Conservation (phyloP, 176 grass and related monocot genomes). For the Avena insularis region DNA sequence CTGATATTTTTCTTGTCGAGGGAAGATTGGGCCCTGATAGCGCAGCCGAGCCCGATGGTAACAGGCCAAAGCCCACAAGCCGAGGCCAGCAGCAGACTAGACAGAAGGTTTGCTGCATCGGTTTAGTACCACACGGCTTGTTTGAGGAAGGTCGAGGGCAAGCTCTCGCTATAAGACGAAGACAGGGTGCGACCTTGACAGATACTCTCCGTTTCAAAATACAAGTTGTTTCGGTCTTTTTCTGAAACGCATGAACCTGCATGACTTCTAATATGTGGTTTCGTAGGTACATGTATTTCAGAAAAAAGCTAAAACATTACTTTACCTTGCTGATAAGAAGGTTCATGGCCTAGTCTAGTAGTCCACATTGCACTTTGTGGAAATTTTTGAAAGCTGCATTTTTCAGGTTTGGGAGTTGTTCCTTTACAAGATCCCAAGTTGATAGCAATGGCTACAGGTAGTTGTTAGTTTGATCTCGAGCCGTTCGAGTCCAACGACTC, state of each 20-base stretch:
- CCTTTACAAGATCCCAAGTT: too few species aligned
- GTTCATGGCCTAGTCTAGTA: conserved; percentile 6
- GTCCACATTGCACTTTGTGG: not conserved
- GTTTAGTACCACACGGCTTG: conserved; percentile 13
- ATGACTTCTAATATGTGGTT: too few species aligned
- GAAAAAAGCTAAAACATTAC: too few species aligned
- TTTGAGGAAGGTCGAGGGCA: not conserved
- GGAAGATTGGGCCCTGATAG: not conserved
- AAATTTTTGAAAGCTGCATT: too few species aligned
- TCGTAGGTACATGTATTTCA: too few species aligned
- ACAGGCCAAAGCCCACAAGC: not conserved
- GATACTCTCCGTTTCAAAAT: not conserved
- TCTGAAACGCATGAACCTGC: too few species aligned
- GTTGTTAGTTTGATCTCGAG: too few species aligned
- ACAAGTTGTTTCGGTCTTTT: too few species aligned
- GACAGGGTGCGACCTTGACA: not conserved
- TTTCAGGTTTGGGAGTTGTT: too few species aligned
- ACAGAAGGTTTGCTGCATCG: not conserved
- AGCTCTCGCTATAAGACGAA: not conserved
- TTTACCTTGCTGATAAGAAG: conserved; percentile 14
- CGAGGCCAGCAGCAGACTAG: not conserved
- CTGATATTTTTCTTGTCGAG: too few species aligned
- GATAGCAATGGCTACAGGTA: too few species aligned
- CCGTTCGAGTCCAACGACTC: too few species aligned
- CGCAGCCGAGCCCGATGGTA: not conserved